Evolutionary conservation across 345 rosid species (phyloP), one percentile per base, ranked within the genome.

Genomic region (Lepidium sativum): DNA sequence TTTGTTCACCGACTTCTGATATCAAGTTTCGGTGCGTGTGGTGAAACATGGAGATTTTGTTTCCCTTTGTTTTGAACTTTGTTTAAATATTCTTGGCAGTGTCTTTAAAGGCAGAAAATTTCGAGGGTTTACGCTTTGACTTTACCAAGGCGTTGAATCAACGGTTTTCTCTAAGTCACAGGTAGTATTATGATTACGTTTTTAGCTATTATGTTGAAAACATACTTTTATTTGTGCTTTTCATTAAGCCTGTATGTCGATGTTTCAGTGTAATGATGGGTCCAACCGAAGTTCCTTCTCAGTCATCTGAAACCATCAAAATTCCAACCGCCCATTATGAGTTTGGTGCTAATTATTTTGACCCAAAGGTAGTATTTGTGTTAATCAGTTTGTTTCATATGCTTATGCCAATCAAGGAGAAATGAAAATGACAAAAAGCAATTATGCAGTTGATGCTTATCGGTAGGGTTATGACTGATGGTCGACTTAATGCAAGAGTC

Each of bases 121-220:
- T 90, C 62, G 99, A 94, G 86, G 99, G 97, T 39, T 74, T 94
- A 77, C 95, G 97, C 35, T 94, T 94, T 67, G 99, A 94, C 76
- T 94, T 94, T 74, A 80, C 85, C 75, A 94, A 90, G 70, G 83
- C 91, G 11, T 82, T 94, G 55, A 94, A 86, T 75, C 95, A 82
- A 52, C 87, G 82, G 57, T 94, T 94, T 77, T 86, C 86, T 17
- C 89, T 90, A 53, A 84, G 92, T 69, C 99, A 90, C 73, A 94
- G 97, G 99, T 90, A 68, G 5, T 27, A 27, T 3, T 47, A 54
- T 27, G 25, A 9, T 35, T 43, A 6, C 23, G 40, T 31, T 35
- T 39, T 12, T 50, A 38, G 39, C 4, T 12, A 11, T 17, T 34
- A 16, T 18, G 39, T 8, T 31, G 8, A 33, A 8, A 12, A 5